Conservation (phyloP, 2,329 filamentous ascomycete species). For the Leptographium flavum region DNA sequence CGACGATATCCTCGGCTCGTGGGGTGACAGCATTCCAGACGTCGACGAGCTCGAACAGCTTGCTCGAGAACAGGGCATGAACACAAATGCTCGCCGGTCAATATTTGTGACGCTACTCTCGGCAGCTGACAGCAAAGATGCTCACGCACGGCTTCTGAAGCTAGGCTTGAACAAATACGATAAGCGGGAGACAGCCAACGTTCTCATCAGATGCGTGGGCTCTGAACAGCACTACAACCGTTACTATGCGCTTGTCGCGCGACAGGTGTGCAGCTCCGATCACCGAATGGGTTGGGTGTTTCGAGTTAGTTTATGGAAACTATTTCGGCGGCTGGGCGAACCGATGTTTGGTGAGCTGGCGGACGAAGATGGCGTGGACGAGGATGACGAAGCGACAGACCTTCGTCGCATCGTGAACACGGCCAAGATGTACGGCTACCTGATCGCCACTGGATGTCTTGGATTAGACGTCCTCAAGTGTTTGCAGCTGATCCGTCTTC, state of each 20-base stretch:
- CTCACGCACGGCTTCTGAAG: slow-evolving; percentile 64
- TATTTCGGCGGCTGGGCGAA: slow-evolving; percentile 79
- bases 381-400: slow-evolving; percentile 30
- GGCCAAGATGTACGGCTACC: slow-evolving; percentile 37
- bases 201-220: slow-evolving; percentile 75
- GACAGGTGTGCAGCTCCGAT: slow-evolving; percentile 55
- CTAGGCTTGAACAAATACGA: slow-evolving; percentile 76
- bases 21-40: slow-evolving; percentile 47
- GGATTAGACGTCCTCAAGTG: slow-evolving; percentile 43
- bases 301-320: slow-evolving; percentile 73
- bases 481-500: slow-evolving; percentile 66
- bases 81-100: slow-evolving; percentile 71
- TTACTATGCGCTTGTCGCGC: slow-evolving; percentile 80
- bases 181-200: slow-evolving; percentile 72
- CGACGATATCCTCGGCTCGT: slow-evolving; percentile 17
- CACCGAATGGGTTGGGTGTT: slow-evolving; percentile 70
- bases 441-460: slow-evolving; percentile 32
- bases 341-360: slow-evolving; percentile 52
- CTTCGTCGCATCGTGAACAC: slow-evolving; percentile 35
- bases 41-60: slow-evolving; percentile 40
- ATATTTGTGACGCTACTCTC: slow-evolving; percentile 89
- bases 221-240: slow-evolving; percentile 78
- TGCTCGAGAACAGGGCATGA: slow-evolving; percentile 73
- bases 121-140: slow-evolving; percentile 71
- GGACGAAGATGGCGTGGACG: slow-evolving; percentile 35